Evolutionary conservation across 257 asterid species (phyloP).

Genomic region (Petunia axillaris): DNA sequence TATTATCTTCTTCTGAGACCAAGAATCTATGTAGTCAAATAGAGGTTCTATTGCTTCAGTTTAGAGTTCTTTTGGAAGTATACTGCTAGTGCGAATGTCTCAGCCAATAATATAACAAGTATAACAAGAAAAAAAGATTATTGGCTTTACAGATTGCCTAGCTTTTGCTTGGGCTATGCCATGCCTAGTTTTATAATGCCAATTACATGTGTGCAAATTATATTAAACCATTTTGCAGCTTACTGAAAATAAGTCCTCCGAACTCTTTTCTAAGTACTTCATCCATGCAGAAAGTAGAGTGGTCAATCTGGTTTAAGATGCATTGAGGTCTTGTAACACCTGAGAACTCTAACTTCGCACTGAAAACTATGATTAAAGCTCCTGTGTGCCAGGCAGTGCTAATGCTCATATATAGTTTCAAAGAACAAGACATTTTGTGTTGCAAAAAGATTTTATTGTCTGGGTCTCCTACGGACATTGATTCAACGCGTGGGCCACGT

Average conservation of each 20-base stretch:
- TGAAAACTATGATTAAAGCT: neutral
- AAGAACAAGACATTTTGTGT: neutral
- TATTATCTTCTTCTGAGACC: neutral
- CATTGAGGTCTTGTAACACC: neutral
- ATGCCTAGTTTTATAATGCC: neutral
- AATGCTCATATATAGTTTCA: constrained; percentile 17
- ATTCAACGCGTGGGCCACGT: neutral
- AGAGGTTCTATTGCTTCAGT: neutral
- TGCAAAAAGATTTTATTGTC: neutral
- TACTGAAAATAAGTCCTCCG: neutral
- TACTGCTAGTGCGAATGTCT: neutral
- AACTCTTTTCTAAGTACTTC: neutral
- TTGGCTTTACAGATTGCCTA: constrained; percentile 8
- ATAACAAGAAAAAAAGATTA: constrained; percentile 6
- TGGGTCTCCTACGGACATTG: neutral
- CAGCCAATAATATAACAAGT: neutral
- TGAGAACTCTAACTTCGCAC: neutral
- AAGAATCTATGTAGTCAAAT: neutral
- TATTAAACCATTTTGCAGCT: neutral
- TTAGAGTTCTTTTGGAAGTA: neutral
- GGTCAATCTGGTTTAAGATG: neutral
- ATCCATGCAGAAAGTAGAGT: neutral
- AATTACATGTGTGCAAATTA: constrained; percentile 9
- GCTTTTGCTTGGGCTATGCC: neutral
- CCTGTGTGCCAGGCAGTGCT: neutral